These are phyloP conservation scores for Dactylellina cionopaga DNA, from an alignment of 2,329 filamentous ascomycete genomes.

Conservation along the genomic window DNA sequence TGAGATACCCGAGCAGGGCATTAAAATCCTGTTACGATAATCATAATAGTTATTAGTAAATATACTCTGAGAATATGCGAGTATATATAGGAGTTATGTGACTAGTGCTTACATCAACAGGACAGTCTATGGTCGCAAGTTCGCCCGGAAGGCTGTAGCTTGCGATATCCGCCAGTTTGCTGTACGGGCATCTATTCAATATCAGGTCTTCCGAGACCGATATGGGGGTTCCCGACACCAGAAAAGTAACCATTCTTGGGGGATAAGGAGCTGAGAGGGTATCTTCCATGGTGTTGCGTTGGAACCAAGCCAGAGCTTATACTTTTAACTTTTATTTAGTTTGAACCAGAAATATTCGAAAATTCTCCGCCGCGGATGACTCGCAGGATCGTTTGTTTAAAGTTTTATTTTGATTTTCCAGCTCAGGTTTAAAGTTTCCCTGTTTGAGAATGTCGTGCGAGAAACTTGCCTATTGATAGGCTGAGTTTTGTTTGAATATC, in stretches of 20 bases:
- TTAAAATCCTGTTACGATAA: slow-evolving; percentile 33
- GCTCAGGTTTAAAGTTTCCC: slow-evolving; percentile 1
- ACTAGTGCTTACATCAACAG: slow-evolving; percentile 44
- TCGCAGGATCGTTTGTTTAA: slow-evolving; percentile 11
- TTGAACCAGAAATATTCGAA: too few relatives aligned
- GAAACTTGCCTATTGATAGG: slow-evolving; percentile 14
- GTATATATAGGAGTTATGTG: not conserved
- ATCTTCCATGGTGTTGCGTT: slow-evolving; percentile 49
- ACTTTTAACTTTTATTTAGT: too few relatives aligned
- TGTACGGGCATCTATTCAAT: slow-evolving; percentile 52
- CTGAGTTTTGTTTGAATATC: not conserved
- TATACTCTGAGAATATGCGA: not conserved
- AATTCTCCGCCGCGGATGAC: too few relatives aligned
- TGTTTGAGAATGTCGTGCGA: slow-evolving; percentile 10
- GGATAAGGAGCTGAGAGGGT: slow-evolving; percentile 25
- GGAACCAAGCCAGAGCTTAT: slow-evolving; percentile 25
- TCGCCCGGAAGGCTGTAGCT: slow-evolving; percentile 54
- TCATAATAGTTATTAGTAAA: not conserved
- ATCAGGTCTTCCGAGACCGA: slow-evolving; percentile 52
- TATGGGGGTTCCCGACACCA: slow-evolving; percentile 50
- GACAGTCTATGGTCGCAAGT: slow-evolving; percentile 52
- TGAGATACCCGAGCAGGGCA: slow-evolving; percentile 24
- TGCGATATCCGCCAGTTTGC: slow-evolving; percentile 54
- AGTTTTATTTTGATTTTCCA: slow-evolving; percentile 10
- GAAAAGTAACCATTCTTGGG: slow-evolving; percentile 47